Base-by-base conservation (phyloP, 257 asterid species). In the Anisodus acutangulus region DNA sequence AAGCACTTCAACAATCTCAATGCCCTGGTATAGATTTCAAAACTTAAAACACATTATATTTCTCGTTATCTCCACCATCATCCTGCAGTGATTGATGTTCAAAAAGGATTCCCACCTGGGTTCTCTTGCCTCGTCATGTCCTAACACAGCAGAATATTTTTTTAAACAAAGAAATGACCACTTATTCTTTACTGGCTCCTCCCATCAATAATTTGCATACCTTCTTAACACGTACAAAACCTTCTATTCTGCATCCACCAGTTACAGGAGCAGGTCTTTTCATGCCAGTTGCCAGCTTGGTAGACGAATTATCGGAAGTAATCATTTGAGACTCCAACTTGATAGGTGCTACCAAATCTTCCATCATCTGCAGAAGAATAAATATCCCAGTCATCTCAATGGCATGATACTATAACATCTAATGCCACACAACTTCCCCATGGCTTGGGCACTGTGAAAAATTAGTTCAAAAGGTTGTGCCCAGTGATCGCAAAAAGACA, bases 191-290 rank as follows among this genome's bases (percentile, higher is more conserved):
- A 13, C 49, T 16, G 82, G 47, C 9, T 78, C 66, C 9, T 78
- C 66, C 82, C 26, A 78, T 31, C 10, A 68, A 47, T 53, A 57
- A 78, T 45, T 19, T 80, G 51, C 43, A 17, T 90, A 95, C 99
- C 97, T 93, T 97, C 91, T 95, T 97, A 83, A 95, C 97, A 86
- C 98, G 99, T 57, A 95, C 94, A 89, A 94, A 94, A 81, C 98
- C 99, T 90, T 97, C 99, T 88, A 97, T 66, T 89, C 97, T 91
- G 85, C 99, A 95, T 12, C 99, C 98, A 86, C 99, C 99, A 10
- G 98, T 51, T 78, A 81, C 85, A 79, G 99, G 99, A 81, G 98
- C 99, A 86, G 97, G 98, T 85, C 91, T 91, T 89, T 95, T 95
- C 19, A 54, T 43, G 55, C 85, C 90, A 85, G 91, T 92, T 83